Evolutionary conservation across 148 eudicot species (phyloP).

Genomic region (Nepenthes gracilis): DNA sequence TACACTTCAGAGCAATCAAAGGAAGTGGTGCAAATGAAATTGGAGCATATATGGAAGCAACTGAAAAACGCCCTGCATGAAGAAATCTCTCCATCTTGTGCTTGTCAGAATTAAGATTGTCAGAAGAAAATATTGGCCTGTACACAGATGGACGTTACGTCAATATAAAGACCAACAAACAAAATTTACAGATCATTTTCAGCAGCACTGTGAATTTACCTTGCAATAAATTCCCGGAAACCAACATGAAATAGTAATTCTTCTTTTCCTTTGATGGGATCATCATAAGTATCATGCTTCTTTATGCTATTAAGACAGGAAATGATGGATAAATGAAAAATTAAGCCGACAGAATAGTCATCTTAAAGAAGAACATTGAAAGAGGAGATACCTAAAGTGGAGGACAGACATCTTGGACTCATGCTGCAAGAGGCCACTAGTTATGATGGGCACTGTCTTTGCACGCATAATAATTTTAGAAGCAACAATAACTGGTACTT

Average conservation of each 20-base stretch:
- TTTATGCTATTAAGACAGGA: constrained; percentile 37
- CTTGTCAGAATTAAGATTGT: constrained; percentile 67
- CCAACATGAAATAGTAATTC: constrained; percentile 90
- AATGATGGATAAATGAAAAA: background rate
- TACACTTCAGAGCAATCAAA: constrained; percentile 59
- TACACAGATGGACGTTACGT: constrained; percentile 8
- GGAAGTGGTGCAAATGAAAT: constrained; percentile 79
- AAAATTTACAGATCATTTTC: constrained; percentile 1
- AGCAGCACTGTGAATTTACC: constrained; percentile 22
- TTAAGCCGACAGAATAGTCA: background rate
- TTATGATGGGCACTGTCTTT: constrained; percentile 47
- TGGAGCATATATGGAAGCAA: constrained; percentile 91
- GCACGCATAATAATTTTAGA: constrained; percentile 38
- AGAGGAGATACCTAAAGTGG: constrained; percentile 63
- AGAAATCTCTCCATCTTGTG: constrained; percentile 98
- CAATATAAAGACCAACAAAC: background rate
- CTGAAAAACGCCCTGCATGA: constrained; percentile 73
- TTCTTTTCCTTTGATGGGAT: constrained; percentile 87
- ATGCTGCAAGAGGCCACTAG: constrained; percentile 84
- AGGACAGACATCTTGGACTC: constrained; percentile 97
- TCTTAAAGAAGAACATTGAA: background rate
- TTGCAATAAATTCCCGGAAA: constrained; percentile 73
- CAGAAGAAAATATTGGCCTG: constrained; percentile 91
- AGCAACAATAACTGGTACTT: constrained; percentile 50
- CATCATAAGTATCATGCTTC: constrained; percentile 82